Base-by-base conservation (phyloP, 129 eudicot species). In the Deinandra increscens region DNA sequence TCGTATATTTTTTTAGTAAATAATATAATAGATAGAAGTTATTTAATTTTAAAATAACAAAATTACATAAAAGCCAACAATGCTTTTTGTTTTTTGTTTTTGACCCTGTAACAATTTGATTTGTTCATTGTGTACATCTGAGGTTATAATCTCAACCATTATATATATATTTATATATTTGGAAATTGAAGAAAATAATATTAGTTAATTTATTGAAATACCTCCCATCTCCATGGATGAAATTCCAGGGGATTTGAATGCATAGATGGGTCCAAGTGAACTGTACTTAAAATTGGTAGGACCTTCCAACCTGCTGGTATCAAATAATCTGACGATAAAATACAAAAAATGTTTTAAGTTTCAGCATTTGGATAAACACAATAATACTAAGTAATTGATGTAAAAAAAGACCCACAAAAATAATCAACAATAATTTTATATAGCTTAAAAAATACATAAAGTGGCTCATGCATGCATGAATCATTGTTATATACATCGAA, bases 241-340 rank as follows among this genome's bases (percentile, higher is more conserved):
- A 89, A 89, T 43, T 89, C 83, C n/a, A 68, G 64, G 46, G 96
- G 73, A 71, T 75, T 56, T n/a, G 81, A 72, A 86, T 89, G 86
- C 61, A 86, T 66, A 13, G 88, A 81, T 55, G 92, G 81, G 86
- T 89, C 96, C 72, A 89, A 79, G 72, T 89, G 96, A 76, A 86
- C 94, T 55, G 96, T 87, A 75, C 87, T 84, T 70, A 89, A 74
- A 72, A 89, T 80, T 45, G 96, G 96, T 81, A 89, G 94, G 88
- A 89, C 96, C 87, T 86, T 84, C 96, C 96, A 89, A 29, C 96
- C 96, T 6, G 86, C 74, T 66, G 96, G 96, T 77, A 89, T 89
- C 66, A 89, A 64, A 80, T 86, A 86, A 80, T 73, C 94, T 86
- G 84, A 29, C 38, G 41, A 60, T 49, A 73, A 62, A 45, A 64